These are phyloP conservation scores for Rutstroemia sydowiana DNA, from an alignment of 2,329 filamentous ascomycete species.

Conservation along the genomic window DNA sequence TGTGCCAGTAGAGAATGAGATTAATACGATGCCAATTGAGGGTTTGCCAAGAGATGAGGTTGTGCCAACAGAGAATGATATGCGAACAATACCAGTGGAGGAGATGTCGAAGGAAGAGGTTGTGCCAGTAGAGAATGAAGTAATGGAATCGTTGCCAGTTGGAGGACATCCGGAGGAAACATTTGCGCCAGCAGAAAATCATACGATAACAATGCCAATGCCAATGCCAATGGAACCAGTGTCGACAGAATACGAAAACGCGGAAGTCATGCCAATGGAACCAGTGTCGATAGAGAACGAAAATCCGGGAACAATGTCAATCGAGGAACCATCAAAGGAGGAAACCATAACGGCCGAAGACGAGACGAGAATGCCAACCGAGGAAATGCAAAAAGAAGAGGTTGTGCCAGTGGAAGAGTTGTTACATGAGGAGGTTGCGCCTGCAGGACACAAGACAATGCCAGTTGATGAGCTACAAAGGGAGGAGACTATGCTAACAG, in stretches of 20 bases:
- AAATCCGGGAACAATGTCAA: neutral
- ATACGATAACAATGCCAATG: neutral
- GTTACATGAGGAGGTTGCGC: neutral
- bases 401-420: neutral
- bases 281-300: neutral
- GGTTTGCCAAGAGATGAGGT: neutral
- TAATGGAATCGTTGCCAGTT: neutral
- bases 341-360: neutral
- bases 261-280: neutral
- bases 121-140: neutral
- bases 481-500: conserved; percentile 9
- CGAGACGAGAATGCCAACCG: neutral
- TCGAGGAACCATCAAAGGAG: neutral
- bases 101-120: neutral
- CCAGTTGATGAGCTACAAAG: conserved; percentile 2
- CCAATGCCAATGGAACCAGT: neutral
- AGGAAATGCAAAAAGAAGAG: neutral
- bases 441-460: neutral
- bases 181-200: neutral
- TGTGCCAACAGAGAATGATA: neutral
- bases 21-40: neutral
- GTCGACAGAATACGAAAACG: neutral
- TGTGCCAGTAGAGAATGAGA: neutral
- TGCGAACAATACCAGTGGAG: neutral
- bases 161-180: neutral